Base-by-base conservation (phyloP, 75 land plant genomes). In the Isoetes taiwanensis region DNA sequence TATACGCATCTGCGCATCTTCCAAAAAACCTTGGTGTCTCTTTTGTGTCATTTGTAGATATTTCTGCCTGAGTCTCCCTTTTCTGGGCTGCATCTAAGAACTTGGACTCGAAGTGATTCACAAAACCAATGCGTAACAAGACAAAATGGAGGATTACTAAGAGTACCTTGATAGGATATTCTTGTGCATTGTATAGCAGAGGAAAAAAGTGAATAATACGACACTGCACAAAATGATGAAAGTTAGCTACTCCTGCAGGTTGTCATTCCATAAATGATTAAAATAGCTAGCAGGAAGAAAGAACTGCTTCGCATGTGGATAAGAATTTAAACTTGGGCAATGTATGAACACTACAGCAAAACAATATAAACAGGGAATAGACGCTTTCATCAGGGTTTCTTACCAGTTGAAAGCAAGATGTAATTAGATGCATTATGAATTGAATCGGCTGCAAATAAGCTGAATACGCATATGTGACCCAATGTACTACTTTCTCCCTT, bases 141-240 rank as follows among this genome's bases (percentile, higher is more conserved):
- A 48, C 32, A 11, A 77, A 60, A 65, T 87, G 72, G 5, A 72
- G 39, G 12, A 75, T 60, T n/a, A 91, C 75, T 27, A 91, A 39
- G 6, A 79, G 41, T 39, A 91, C 79, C 63, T 91, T 91, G 57
- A 91, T 73, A 0, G 83, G 85, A 62, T 91, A 91, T 59, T 91
- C 97, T 60, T 75, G 64, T 6, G 80, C 59, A 52, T 87, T 79
- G 62, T 75, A 91, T 2, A 91, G 89, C 11, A 91, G 85, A 0
- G 97, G 97, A 43, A 91, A 91, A n/a, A 30, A 91, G 67, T 3
- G 97, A 91, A 50, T 87, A 91, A 60, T 77, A 84, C 11, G 88
- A 80, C 9, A 84, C 95, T 81, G 96, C 77, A 80, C 9, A 26
- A 3, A 38, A 24, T 10, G 14, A 37, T 14, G 39, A 10, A 14